Base-by-base conservation (phyloP, 139 green algal species). In the Chlamydomonas applanata region DNA sequence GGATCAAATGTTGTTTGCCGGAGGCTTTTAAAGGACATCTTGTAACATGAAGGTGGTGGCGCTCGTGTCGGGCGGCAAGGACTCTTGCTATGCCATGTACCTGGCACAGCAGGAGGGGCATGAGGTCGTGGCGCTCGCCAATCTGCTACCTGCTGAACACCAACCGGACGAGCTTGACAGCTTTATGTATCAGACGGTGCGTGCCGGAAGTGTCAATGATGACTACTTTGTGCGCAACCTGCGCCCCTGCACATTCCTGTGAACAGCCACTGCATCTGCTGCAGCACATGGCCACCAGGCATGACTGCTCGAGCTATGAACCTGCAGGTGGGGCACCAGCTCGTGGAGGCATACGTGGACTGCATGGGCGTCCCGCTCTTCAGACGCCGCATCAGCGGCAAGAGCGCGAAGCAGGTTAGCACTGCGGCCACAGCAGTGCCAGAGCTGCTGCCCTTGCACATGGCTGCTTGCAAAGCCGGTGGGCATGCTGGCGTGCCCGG, bases 101-200 rank as follows among this genome's bases (percentile, higher is more conserved):
- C 56, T 86, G 46, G 73, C 68, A 7, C 52, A 67, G 32, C 72
- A 78, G 25, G 49, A 82, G 27, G 81, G 81, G 13, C 81, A 86
- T 32, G 81, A 86, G n/a, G 25, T 86, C n/a, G 81, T 86, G 4
- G 76, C 76, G 4, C 68, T 86, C 2, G 81, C 76, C 29, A 86
- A 86, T 61, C 25, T 86, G 62, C 69, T 82, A 62, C 81, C 81
- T 22, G 35, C 74, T 35, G 74, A 77, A 25, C 27, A 40, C 2
- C 69, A 73, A 1, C 64, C 72, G 0, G 88, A 98, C 49, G 95
- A 98, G 59, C 84, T 98, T 3, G 92, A 98, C 80, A 96, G 89
- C 46, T 97, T 91, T 77, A 97, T 97, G 90, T 98, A 93, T 72
- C 95, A 98, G 69, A 98, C 95, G 13, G 94, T 92, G 40, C 40